Percentiles rank a stretch among this genome's conserved stretches.
phyloP scores from a whole-genome alignment of 495 filamentous ascomycete species.

The Bryoglossum gracile region DNA sequence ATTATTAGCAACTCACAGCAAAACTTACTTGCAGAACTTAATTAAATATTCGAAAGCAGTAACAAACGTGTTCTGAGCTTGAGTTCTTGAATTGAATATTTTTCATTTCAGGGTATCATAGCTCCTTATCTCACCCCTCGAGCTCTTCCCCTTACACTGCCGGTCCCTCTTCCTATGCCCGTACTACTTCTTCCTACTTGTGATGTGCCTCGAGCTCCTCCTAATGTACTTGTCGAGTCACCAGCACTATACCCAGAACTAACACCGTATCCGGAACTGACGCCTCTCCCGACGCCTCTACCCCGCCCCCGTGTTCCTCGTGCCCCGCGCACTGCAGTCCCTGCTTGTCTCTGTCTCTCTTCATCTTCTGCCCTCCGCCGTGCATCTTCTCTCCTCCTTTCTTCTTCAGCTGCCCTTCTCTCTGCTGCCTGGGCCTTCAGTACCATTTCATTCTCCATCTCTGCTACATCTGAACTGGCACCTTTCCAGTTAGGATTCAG shows the following conservation, averaged over 20 bases:
- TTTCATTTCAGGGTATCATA: too few relatives aligned
- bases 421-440: slow-evolving; percentile 66
- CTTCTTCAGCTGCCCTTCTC: slow-evolving; percentile 64
- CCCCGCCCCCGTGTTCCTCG: slow-evolving; percentile 36
- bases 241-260: slow-evolving; percentile 41
- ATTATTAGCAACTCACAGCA: too few relatives aligned
- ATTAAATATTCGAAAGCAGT: too few relatives aligned
- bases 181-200: slow-evolving; percentile 21
- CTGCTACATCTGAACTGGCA: slow-evolving; percentile 71
- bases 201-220: slow-evolving; percentile 14
- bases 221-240: slow-evolving; percentile 25
- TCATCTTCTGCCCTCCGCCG: slow-evolving; percentile 65
- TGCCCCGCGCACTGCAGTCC: slow-evolving; percentile 34
- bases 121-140: slow-evolving; percentile 20
- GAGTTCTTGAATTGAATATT: too few relatives aligned
- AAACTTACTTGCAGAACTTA: too few relatives aligned
- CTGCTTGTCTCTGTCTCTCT: slow-evolving; percentile 45
- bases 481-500: slow-evolving; percentile 87
- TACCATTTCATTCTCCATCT: slow-evolving; percentile 70
- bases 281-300: slow-evolving; percentile 37
- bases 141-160: slow-evolving; percentile 27
- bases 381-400: slow-evolving; percentile 65
- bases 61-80: too few relatives aligned
- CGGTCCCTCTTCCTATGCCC: slow-evolving; percentile 29
- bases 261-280: slow-evolving; percentile 39